Evolutionary conservation across 768 basidiomycete genomes (phyloP).

Genomic region (Mycena galopus): DNA sequence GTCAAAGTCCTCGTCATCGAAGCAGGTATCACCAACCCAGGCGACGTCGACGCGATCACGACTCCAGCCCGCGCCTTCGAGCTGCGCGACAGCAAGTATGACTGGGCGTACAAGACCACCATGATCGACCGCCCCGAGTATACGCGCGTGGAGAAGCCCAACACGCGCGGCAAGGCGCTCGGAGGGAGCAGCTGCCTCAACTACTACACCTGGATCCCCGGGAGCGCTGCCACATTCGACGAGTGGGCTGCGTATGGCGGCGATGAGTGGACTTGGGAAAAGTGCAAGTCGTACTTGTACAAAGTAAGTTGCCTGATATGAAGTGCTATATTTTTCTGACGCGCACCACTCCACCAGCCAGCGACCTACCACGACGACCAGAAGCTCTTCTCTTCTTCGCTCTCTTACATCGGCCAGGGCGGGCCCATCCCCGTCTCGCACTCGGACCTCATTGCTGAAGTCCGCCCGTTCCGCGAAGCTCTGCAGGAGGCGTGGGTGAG

Average conservation of each 20-base stretch:
- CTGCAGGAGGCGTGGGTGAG: slow-evolving; percentile 31
- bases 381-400: slow-evolving; percentile 29
- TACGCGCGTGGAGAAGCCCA: slow-evolving; percentile 33
- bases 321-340: slow-evolving; percentile 8
- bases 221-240: slow-evolving; percentile 31
- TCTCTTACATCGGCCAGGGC: slow-evolving; percentile 27
- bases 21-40: slow-evolving; percentile 32
- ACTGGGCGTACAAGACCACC: slow-evolving; percentile 34
- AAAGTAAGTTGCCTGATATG: slow-evolving; percentile 12
- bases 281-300: slow-evolving; percentile 27
- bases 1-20: slow-evolving; percentile 31
- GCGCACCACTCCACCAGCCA: slow-evolving; percentile 9
- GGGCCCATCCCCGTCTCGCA: slow-evolving; percentile 33
- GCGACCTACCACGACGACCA: slow-evolving; percentile 34
- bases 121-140: slow-evolving; percentile 35
- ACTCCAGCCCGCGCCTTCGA: slow-evolving; percentile 34
- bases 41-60: slow-evolving; percentile 29
- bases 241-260: slow-evolving; percentile 31
- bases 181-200: slow-evolving; percentile 34
- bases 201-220: slow-evolving; percentile 35
- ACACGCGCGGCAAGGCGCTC: slow-evolving; percentile 32
- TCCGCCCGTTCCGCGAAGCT: slow-evolving; percentile 26
- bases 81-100: slow-evolving; percentile 33
- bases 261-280: slow-evolving; percentile 29
- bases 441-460: slow-evolving; percentile 22